Evolutionary conservation across 768 basidiomycete species (phyloP), one percentile per base, ranked within the genome.

Genomic region (Fomitopsis serialis): DNA sequence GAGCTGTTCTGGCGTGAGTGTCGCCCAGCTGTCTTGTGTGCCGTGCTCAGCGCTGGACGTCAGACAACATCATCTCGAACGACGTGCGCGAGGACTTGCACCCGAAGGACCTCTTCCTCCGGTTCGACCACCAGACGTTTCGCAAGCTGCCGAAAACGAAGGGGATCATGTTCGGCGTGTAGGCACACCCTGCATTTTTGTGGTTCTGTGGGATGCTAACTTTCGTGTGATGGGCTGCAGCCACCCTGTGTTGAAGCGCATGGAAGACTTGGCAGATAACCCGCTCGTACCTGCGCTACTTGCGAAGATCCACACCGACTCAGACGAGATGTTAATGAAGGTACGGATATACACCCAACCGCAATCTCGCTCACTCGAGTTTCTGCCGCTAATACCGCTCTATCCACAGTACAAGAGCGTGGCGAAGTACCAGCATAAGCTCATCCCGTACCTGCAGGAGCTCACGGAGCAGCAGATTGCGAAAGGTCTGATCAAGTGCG

Each of bases 91-190:
- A 57, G 11, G 54, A 57, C 25, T 43, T 67, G 25, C 60, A 66
- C 15, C 64, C 68, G 21, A 60, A 66, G 48, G 69, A 70, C 45
- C 56, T 67, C 22, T 65, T 60, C 55, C 62, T 70, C 46, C 66
- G 69, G 23, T 63, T 68, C 53, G 68, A 70, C 55, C 65, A 68
- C 54, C 68, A 72, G 55, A 70, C 69, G 9, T 72, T 72, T 59
- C 65, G 70, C 54, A 72, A 72, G 60, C 65, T 72, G 0, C 70
- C 69, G 4, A 56, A 58, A 15, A 57, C 66, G 2, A 53, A 56
- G 8, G 69, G 62, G 10, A 69, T 72, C 52, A 66, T 70, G 50
- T 72, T 72, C 45, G 70, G 67, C 51, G 66, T 66, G 68, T 63
- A 40, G 29, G 59, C 54, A 2, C 25, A 22, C 4, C 24, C 47